Conservation (phyloP, 768 basidiomycete species). For the Pulveroboletus sp. region DNA sequence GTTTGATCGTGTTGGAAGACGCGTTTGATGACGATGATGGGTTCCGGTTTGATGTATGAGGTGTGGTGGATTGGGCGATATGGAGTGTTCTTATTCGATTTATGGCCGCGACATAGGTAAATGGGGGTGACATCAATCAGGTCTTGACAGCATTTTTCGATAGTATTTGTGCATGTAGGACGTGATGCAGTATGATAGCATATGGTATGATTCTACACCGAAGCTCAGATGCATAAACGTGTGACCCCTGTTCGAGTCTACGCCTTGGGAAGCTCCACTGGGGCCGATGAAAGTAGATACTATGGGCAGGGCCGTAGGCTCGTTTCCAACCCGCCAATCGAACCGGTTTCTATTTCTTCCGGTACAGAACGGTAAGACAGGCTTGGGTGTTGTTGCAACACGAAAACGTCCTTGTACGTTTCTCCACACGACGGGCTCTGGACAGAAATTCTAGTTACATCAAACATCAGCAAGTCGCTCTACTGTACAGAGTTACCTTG, state of each 20-base stretch:
- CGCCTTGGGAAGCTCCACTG: not conserved
- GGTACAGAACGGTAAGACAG: not conserved
- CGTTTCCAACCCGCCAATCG: not conserved
- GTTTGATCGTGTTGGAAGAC: constrained; percentile 27
- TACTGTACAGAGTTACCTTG: constrained; percentile 3
- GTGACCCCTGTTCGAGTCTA: not conserved
- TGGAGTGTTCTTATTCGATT: constrained; percentile 2
- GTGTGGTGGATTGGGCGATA: not conserved
- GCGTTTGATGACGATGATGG: constrained; percentile 25
- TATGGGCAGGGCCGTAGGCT: too few relatives aligned
- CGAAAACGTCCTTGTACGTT: too few relatives aligned
- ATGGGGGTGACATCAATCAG: not conserved
- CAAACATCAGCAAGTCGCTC: not conserved
- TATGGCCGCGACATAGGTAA: constrained; percentile 14
- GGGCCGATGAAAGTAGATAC: too few relatives aligned
- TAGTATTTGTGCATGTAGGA: constrained; percentile 13
- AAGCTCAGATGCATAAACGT: not conserved
- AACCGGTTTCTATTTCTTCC: too few relatives aligned
- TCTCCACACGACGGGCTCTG: constrained; percentile 30
- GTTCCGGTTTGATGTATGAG: constrained; percentile 28
- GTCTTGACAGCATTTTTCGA: constrained; percentile 5
- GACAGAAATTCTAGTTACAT: constrained; percentile 22
- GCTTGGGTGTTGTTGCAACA: constrained; percentile 2
- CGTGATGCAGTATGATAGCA: constrained; percentile 9
- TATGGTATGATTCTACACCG: not conserved